Evolutionary conservation across 1,139 yeast species (phyloP).

Genomic region (Pneumocystis sp.): DNA sequence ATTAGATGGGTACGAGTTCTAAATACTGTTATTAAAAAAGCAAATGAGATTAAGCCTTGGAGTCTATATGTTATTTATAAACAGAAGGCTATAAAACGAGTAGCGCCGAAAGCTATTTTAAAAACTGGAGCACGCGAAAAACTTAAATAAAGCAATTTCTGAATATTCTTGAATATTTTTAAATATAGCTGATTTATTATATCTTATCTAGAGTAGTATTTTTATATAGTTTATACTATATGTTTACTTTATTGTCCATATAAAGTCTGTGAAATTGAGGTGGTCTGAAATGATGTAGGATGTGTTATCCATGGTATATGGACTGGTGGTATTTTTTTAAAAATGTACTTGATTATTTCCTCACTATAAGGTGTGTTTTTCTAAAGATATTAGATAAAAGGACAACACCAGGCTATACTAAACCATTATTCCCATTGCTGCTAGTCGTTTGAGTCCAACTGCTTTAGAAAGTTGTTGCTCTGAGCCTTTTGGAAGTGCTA

Average conservation of each 20-base stretch:
- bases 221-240: neutral
- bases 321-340: neutral
- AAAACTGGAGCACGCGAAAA: neutral
- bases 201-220: neutral
- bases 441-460: neutral
- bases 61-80: neutral
- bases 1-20: slow-evolving; percentile 36
- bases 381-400: neutral
- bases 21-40: slow-evolving; percentile 6
- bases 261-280: neutral
- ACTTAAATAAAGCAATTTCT: neutral
- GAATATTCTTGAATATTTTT: neutral
- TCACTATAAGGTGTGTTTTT: neutral
- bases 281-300: neutral
- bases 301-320: neutral
- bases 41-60: slow-evolving; percentile 18
- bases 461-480: slow-evolving; percentile 1
- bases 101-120: neutral
- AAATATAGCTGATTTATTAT: neutral
- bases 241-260: neutral
- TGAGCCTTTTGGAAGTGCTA: slow-evolving; percentile 1
- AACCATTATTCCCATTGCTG: slow-evolving; percentile 1
- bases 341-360: neutral
- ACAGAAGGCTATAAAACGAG: neutral
- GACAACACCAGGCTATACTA: neutral